Evolutionary conservation across 2,329 filamentous ascomycete genomes (phyloP).

Genomic region (Talaromyces marneffei): DNA sequence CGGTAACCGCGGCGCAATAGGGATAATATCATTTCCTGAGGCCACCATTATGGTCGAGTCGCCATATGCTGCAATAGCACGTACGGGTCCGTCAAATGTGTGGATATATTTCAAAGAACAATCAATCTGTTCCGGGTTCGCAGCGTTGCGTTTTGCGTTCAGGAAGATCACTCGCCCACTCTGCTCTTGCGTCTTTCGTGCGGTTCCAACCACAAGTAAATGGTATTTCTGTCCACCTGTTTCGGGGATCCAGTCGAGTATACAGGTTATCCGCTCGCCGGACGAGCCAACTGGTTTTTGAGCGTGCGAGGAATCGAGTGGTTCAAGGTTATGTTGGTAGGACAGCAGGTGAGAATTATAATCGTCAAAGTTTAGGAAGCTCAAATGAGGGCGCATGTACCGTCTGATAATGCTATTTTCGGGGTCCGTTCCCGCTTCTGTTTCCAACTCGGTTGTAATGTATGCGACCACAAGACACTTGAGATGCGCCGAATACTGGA

Average conservation of each 20-base stretch:
- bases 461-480: slow-evolving; percentile 48
- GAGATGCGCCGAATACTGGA: slow-evolving; percentile 43
- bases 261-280: slow-evolving; percentile 38
- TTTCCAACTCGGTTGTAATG: slow-evolving; percentile 20
- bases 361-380: slow-evolving; percentile 36
- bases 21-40: slow-evolving; percentile 39
- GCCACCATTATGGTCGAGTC: slow-evolving; percentile 42
- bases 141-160: slow-evolving; percentile 26
- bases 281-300: slow-evolving; percentile 29
- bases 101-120: slow-evolving; percentile 34
- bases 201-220: slow-evolving; percentile 38
- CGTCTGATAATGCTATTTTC: slow-evolving; percentile 26
- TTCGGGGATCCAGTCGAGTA: slow-evolving; percentile 38
- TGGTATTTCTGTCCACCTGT: slow-evolving; percentile 34
- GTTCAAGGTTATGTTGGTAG: slow-evolving; percentile 2
- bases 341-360: slow-evolving; percentile 20
- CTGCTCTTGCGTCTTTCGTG: slow-evolving; percentile 24
- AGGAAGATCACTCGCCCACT: slow-evolving; percentile 37
- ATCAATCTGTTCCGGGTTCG: slow-evolving; percentile 25
- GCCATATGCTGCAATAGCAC: slow-evolving; percentile 50
- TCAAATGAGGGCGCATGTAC: slow-evolving; percentile 30
- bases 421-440: slow-evolving; percentile 15
- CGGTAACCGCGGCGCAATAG: slow-evolving; percentile 38
- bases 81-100: slow-evolving; percentile 40
- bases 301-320: slow-evolving; percentile 4